Evolutionary conservation across 192 early-diverging fungal genomes (phyloP), one percentile per base, ranked within the genome.

Genomic region (Coemansia sp.): DNA sequence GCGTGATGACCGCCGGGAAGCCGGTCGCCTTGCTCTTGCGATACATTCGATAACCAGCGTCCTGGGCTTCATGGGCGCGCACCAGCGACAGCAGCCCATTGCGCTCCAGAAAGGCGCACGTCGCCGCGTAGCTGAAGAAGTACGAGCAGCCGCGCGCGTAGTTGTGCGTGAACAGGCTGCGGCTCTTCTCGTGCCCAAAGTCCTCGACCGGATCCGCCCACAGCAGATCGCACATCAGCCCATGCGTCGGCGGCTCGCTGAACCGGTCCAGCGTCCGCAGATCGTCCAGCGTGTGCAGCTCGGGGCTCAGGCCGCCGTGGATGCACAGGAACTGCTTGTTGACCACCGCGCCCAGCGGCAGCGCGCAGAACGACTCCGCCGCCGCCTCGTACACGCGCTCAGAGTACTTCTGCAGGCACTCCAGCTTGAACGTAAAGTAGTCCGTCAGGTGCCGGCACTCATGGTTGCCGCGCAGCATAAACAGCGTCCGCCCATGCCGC

Each of bases 171-270:
- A 94, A 98, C 33, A 87, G 87, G 61, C 97, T 88, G n/a, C 94
- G 95, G 59, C 92, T 95, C 53, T 96, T 82, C 11, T 93, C 95
- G 94, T 95, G 97, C 20, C 93, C 92, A 61, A 79, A 74, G 50
- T 87, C 88, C 37, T 91, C 88, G 68, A 96, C 94, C n/a, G 96
- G 96, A 73, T 98, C 96, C 27, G 94, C 96, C 96, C 96, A 98
- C 37, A 98, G 74, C 68, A 98, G 73, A 57, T 98, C 96, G 66
- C 94, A 97, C 93, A 98, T 95, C 22, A 94, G 90, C 23, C 96
- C 96, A 67, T 96, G 92, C 61, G 97, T 94, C 45, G 96, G 96
- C 20, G 97, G 93, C 84, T 98, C 96, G 73, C 94, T 91, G 72
- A 92, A 93, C 38, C 96, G 86, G 73, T 97, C 93, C 37, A 98